These are phyloP conservation scores for Chalaropsis thielavioides DNA, from an alignment of 2,329 filamentous ascomycete genomes.

Conservation along the genomic window DNA sequence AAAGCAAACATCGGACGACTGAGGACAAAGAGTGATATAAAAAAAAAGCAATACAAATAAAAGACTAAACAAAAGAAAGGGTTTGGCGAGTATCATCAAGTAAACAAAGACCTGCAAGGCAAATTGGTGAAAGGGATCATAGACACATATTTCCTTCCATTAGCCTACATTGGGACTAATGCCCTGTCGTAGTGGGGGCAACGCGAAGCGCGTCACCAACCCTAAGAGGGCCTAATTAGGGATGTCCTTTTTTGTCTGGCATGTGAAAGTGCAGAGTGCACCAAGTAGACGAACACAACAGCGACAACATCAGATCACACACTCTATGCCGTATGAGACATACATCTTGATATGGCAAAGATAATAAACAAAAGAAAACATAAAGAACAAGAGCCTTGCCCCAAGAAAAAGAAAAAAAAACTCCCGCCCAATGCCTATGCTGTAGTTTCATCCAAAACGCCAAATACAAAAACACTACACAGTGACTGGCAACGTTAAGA, in stretches of 20 bases:
- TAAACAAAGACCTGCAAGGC: background rate
- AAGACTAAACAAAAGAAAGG: background rate
- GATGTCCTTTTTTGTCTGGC: background rate
- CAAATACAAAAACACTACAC: background rate
- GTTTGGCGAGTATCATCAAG: background rate
- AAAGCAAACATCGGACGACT: background rate
- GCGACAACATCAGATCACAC: background rate
- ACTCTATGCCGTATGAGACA: background rate
- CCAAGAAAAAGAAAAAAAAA: background rate
- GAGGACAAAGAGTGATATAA: background rate
- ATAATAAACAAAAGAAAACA: constrained; percentile 7
- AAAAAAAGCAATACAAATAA: background rate
- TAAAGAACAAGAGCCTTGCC: background rate
- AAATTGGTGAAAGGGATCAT: background rate
- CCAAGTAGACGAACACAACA: background rate
- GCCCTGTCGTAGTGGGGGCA: background rate
- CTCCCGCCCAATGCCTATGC: background rate
- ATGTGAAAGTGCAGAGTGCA: background rate
- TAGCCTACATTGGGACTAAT: constrained; percentile 1
- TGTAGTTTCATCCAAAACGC: constrained; percentile 1
- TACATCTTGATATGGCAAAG: background rate
- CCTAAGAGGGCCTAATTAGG: background rate
- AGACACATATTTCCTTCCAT: background rate
- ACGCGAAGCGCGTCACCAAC: background rate
- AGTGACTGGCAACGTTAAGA: background rate